Conservation (phyloP, 2,329 filamentous ascomycete genomes). For the Epichloe sibirici region DNA sequence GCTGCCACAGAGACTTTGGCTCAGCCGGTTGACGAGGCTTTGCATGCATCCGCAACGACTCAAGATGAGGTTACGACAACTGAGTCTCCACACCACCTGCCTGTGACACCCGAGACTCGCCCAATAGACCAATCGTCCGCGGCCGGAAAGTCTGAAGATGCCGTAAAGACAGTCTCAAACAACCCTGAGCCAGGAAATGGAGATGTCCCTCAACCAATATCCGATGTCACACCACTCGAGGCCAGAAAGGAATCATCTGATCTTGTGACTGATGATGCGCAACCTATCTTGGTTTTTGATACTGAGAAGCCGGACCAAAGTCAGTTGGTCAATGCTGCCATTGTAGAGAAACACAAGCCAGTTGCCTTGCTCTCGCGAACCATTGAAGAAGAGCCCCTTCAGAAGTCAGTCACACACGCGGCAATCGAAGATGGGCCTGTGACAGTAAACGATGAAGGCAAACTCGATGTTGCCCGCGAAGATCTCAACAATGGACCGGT, state of each 20-base stretch:
- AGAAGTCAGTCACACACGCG: not conserved
- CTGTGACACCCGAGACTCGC: not conserved
- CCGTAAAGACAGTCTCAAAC: not conserved
- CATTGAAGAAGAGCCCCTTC: not conserved
- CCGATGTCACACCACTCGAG: not conserved
- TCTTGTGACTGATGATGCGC: not conserved
- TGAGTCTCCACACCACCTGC: not conserved
- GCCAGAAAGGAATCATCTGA: not conserved
- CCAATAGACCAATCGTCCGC: too few species aligned
- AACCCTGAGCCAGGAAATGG: not conserved
- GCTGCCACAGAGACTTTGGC: not conserved
- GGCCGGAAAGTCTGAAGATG: not conserved
- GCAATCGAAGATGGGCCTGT: not conserved
- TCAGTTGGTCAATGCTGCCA: not conserved
- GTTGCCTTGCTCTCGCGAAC: not conserved
- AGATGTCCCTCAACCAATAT: not conserved
- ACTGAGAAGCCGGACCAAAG: not conserved
- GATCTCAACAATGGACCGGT: not conserved
- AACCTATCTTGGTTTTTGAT: not conserved
- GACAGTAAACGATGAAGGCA: not conserved
- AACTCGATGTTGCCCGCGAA: not conserved
- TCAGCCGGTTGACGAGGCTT: not conserved
- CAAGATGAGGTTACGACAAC: not conserved
- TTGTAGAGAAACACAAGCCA: not conserved
- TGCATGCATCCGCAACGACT: not conserved